A percentile compares a stretch with the other conserved stretches of the same genome.
Conservation (phyloP, 768 basidiomycete genomes). For the Vishniacozyma victoriae region DNA sequence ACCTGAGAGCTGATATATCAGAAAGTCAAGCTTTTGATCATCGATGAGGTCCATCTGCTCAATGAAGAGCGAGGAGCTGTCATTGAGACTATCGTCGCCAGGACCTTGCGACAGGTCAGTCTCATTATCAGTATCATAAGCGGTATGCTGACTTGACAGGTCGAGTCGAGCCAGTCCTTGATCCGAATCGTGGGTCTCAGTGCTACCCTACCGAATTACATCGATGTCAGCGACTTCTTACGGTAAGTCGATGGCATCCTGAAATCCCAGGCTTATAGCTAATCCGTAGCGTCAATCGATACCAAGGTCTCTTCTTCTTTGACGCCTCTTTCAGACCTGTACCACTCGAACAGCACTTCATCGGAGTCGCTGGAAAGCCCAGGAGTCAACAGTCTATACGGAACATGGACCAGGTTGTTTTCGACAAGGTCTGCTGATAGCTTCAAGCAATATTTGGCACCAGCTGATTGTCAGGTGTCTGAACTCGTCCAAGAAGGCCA, state of each 20-base stretch:
- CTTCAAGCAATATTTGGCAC: not conserved
- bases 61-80: constrained; percentile 98
- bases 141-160: constrained; percentile 52
- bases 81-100: constrained; percentile 94
- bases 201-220: constrained; percentile 93
- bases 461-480: constrained; percentile 53
- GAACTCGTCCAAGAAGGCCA: constrained; percentile 84
- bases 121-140: not conserved
- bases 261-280: not conserved
- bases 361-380: constrained; percentile 85
- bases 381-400: constrained; percentile 65
- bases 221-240: constrained; percentile 92
- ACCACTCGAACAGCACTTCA: constrained; percentile 93
- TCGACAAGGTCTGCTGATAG: constrained; percentile 56
- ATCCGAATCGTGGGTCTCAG: constrained; percentile 91
- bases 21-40: constrained; percentile 89
- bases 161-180: constrained; percentile 90
- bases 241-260: constrained; percentile 54
- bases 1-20: constrained; percentile 47
- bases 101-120: constrained; percentile 77
- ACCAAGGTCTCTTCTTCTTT: constrained; percentile 90
- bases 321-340: constrained; percentile 95
- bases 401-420: constrained; percentile 82
- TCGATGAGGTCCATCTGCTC: constrained; percentile 93
- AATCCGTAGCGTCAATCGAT: constrained; percentile 68